These are phyloP conservation scores for Ophiostoma piceae DNA, from an alignment of 2,329 filamentous ascomycete genomes.

Conservation along the genomic window DNA sequence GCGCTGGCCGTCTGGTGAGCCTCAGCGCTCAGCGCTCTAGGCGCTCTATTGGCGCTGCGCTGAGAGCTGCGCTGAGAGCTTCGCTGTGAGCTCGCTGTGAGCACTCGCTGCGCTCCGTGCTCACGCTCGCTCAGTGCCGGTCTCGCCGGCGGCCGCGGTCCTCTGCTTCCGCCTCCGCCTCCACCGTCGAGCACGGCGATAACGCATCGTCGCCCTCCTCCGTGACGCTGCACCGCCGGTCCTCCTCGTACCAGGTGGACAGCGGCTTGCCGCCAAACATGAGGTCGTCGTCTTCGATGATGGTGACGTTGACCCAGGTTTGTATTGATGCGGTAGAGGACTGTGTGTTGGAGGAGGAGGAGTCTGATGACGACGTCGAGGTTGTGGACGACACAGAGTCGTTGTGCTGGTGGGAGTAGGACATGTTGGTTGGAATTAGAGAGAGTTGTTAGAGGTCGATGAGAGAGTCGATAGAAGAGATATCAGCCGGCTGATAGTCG, in stretches of 20 bases:
- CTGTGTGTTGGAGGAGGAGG: background rate
- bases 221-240: conserved; percentile 41
- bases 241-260: conserved; percentile 57
- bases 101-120: too few species aligned
- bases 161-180: conserved; percentile 23
- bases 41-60: too few species aligned
- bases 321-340: background rate
- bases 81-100: too few species aligned
- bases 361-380: background rate
- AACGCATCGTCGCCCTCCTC: conserved; percentile 10
- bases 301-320: conserved; percentile 49
- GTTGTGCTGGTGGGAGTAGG: conserved; percentile 13
- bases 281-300: conserved; percentile 57
- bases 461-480: background rate
- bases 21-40: too few species aligned
- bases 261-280: conserved; percentile 57
- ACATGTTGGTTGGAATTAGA: background rate
- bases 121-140: background rate
- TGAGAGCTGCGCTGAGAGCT: too few species aligned
- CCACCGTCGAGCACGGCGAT: conserved; percentile 23
- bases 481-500: background rate
- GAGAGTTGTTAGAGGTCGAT: background rate
- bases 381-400: conserved; percentile 13
- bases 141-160: conserved; percentile 40
- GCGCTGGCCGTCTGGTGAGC: too few species aligned